Percentiles rank a stretch among this genome's conserved stretches.
Evolutionary conservation across 2,329 filamentous ascomycete species (phyloP).

Genomic region (Epichloe brachyelytri): DNA sequence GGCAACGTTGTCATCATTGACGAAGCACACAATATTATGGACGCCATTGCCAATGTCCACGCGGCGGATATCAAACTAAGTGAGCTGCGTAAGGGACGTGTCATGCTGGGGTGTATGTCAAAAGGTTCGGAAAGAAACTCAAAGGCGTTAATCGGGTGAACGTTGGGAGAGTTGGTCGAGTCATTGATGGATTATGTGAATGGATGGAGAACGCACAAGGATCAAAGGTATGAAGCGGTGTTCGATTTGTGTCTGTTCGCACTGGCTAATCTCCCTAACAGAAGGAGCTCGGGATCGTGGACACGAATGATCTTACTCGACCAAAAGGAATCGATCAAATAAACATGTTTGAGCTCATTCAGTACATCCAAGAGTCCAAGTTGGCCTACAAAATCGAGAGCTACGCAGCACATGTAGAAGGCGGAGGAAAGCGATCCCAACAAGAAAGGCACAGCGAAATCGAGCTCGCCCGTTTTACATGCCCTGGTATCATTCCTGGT

Average conservation of each 20-base stretch:
- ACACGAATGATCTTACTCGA: slow-evolving; percentile 58
- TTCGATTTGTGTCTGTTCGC: background rate
- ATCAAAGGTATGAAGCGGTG: slow-evolving; percentile 24
- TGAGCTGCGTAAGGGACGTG: slow-evolving; percentile 60
- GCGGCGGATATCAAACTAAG: slow-evolving; percentile 61
- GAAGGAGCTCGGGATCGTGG: slow-evolving; percentile 51
- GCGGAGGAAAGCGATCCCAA: slow-evolving; percentile 27
- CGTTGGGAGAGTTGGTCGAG: slow-evolving; percentile 71
- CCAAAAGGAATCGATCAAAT: slow-evolving; percentile 89
- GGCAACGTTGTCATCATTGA: slow-evolving; percentile 90
- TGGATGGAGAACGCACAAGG: slow-evolving; percentile 48
- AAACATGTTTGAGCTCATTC: slow-evolving; percentile 78
- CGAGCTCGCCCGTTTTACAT: slow-evolving; percentile 39
- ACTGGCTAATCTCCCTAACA: slow-evolving; percentile 4
- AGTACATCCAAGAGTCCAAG: slow-evolving; percentile 84
- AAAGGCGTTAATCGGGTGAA: slow-evolving; percentile 89
- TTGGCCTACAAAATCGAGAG: slow-evolving; percentile 89
- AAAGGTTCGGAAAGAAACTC: slow-evolving; percentile 74
- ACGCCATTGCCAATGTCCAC: slow-evolving; percentile 79
- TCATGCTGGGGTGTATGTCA: slow-evolving; percentile 70
- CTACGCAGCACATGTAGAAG: slow-evolving; percentile 51
- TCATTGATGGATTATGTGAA: slow-evolving; percentile 64
- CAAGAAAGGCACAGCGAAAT: slow-evolving; percentile 10
- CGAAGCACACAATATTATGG: slow-evolving; percentile 96
- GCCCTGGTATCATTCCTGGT: slow-evolving; percentile 52